Evolutionary conservation across 2,329 filamentous ascomycete species (phyloP).

Genomic region (Atkinsonella texensis): DNA sequence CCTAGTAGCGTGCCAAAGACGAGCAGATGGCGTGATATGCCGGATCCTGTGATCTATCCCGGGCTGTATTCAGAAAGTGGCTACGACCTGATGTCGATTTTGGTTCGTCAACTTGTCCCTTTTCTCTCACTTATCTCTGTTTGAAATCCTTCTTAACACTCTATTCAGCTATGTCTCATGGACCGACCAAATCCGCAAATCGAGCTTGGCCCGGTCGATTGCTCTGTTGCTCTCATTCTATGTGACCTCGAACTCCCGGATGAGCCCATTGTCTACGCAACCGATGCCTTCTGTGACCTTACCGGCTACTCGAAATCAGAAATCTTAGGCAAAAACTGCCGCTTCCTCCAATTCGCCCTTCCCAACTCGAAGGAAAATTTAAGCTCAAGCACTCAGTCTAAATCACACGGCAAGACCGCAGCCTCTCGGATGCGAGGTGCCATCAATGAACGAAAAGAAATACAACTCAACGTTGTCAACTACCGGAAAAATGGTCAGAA

Average conservation of each 20-base stretch:
- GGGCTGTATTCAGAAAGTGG: conserved; percentile 44
- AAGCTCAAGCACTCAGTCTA: not conserved
- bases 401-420: conserved; percentile 32
- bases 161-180: conserved; percentile 44
- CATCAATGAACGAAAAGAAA: conserved; percentile 31
- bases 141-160: not conserved
- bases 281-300: conserved; percentile 64
- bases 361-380: conserved; percentile 22
- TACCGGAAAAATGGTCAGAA: conserved; percentile 69
- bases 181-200: conserved; percentile 62
- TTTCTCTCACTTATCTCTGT: not conserved
- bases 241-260: conserved; percentile 68
- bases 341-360: conserved; percentile 69
- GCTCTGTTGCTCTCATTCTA: conserved; percentile 72
- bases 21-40: conserved; percentile 16
- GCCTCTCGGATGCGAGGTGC: conserved; percentile 41
- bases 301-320: conserved; percentile 69
- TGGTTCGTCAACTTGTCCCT: conserved; percentile 27
- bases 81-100: conserved; percentile 42
- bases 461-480: conserved; percentile 52
- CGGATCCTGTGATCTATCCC: conserved; percentile 40
- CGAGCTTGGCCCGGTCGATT: conserved; percentile 69
- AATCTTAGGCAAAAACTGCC: conserved; percentile 69
- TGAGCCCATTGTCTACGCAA: conserved; percentile 72
- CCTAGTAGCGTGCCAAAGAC: not conserved